A percentile compares a stretch with the other conserved stretches of the same genome.
Evolutionary conservation across 1,139 yeast genomes (phyloP).

Genomic region (Lodderomyces elongisporus): DNA sequence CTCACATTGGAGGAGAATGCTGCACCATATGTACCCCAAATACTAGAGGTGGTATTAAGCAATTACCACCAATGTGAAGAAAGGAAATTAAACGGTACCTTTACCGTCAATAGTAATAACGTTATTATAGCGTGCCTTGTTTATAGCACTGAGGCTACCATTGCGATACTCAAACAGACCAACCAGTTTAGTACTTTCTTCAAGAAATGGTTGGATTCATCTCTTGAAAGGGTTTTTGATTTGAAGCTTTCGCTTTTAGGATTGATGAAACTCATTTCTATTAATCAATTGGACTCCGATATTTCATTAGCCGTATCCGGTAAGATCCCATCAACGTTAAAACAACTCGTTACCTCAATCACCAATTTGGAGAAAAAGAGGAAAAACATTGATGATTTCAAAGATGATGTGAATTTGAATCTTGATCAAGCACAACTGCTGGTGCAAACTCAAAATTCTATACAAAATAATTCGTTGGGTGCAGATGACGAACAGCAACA

Average conservation of each 20-base stretch:
- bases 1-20: constrained; percentile 42
- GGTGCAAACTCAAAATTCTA: constrained; percentile 10
- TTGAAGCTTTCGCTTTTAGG: constrained; percentile 73
- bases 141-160: constrained; percentile 53
- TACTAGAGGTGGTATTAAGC: constrained; percentile 28
- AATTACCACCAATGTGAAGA: constrained; percentile 8
- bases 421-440: no score
- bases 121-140: constrained; percentile 64
- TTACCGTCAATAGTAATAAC: constrained; percentile 51
- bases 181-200: constrained; percentile 50
- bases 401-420: constrained; percentile 5
- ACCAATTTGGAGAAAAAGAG: constrained; percentile 59
- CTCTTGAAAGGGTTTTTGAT: constrained; percentile 72
- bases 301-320: constrained; percentile 10
- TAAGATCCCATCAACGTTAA: constrained; percentile 24
- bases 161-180: constrained; percentile 47
- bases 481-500: constrained; percentile 9
- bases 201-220: constrained; percentile 62
- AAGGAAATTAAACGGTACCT: constrained; percentile 6
- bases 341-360: constrained; percentile 66
- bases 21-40: constrained; percentile 34
- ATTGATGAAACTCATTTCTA: constrained; percentile 43
- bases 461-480: constrained; percentile 8
- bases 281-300: constrained; percentile 18
- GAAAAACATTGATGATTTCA: constrained; percentile 42